A percentile compares a stretch with the other conserved stretches of the same genome.
These are phyloP conservation scores for Excoecaria cochinchinensis DNA, from an alignment of 345 rosid genomes.

Conservation along the genomic window DNA sequence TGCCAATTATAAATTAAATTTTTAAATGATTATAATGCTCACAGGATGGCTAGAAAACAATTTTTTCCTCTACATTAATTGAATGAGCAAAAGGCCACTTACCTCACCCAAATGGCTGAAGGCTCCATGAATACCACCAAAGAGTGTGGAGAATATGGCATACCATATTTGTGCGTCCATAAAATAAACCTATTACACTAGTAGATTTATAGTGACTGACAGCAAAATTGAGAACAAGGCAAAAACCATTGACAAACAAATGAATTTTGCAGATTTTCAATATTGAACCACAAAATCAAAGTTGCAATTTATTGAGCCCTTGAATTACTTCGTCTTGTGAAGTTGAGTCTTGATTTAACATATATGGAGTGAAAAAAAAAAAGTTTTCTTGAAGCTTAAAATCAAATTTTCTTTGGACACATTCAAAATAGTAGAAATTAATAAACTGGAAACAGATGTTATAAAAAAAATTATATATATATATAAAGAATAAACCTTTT, in stretches of 20 bases:
- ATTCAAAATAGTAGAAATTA: too few relatives aligned
- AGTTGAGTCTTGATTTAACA: background rate
- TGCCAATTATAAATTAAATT: conserved; percentile 1
- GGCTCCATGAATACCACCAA: conserved; percentile 96
- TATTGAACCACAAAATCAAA: background rate
- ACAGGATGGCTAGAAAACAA: background rate
- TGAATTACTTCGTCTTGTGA: background rate
- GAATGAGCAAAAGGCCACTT: conserved; percentile 27
- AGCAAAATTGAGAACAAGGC: background rate
- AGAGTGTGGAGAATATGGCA: conserved; percentile 86
- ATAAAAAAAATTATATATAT: background rate
- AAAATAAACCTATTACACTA: conserved; percentile 71
- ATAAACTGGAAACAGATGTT: background rate
- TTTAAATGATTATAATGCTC: background rate
- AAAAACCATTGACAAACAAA: background rate
- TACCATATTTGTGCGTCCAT: conserved; percentile 99
- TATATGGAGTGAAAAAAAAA: too few relatives aligned
- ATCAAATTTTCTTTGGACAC: too few relatives aligned
- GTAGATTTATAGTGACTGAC: conserved; percentile 2
- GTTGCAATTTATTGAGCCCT: background rate
- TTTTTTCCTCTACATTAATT: background rate
- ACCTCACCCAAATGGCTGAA: conserved; percentile 99
- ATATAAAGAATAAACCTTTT: too few relatives aligned
- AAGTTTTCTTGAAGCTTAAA: too few relatives aligned
- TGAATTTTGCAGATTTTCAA: background rate